phyloP scores from a whole-genome alignment of 306 rosid species.

The Dicorynia guianensis region DNA sequence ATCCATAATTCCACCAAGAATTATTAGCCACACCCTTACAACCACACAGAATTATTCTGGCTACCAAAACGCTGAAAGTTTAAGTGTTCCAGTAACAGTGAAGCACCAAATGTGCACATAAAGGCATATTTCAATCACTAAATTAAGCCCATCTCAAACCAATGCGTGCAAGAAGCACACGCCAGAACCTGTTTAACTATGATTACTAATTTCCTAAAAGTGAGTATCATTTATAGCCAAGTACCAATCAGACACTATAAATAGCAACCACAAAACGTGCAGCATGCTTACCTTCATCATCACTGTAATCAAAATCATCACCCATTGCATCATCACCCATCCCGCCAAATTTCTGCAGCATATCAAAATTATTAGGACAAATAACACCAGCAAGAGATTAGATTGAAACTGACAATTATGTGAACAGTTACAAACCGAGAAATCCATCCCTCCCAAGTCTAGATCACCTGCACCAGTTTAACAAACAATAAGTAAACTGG shows the following conservation, averaged over 20 bases:
- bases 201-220: too few relatives aligned
- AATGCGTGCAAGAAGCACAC: too few relatives aligned
- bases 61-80: background rate
- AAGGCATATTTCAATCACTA: background rate
- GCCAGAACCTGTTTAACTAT: too few relatives aligned
- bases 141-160: too few relatives aligned
- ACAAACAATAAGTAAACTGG: slow-evolving; percentile 14
- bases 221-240: background rate
- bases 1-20: too few relatives aligned
- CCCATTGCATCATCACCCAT: slow-evolving; percentile 69
- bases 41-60: background rate
- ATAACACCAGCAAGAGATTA: background rate
- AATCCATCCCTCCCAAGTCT: slow-evolving; percentile 96
- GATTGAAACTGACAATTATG: slow-evolving; percentile 15
- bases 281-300: slow-evolving; percentile 67
- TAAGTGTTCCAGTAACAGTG: background rate
- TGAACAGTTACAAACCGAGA: slow-evolving; percentile 71
- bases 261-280: slow-evolving; percentile 18
- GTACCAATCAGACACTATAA: background rate
- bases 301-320: slow-evolving; percentile 70
- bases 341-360: slow-evolving; percentile 74
- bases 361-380: slow-evolving; percentile 21
- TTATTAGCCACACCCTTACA: background rate
- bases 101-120: background rate
- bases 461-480: slow-evolving; percentile 56